phyloP scores from a whole-genome alignment of 164 flowering plant genomes.

The Nymphaea colorata region DNA sequence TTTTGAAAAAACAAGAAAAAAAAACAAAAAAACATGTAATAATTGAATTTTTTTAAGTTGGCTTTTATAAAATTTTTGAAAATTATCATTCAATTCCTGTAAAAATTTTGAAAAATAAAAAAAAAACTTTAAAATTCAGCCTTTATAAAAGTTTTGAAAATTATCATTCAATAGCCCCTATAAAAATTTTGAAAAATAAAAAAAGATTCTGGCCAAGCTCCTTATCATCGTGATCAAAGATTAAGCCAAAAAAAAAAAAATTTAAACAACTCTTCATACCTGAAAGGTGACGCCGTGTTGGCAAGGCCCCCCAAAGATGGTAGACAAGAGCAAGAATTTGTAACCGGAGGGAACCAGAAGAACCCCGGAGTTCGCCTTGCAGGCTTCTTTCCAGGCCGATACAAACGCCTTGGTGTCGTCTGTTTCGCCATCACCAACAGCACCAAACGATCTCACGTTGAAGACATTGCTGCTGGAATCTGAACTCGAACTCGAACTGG shows the following conservation, averaged over 20 bases:
- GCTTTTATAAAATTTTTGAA: too few species aligned
- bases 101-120: not conserved
- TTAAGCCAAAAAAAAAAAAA: not conserved
- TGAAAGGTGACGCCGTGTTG: slow-evolving; percentile 63
- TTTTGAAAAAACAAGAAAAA: too few species aligned
- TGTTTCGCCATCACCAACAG: slow-evolving; percentile 69
- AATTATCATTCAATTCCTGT: not conserved
- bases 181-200: not conserved
- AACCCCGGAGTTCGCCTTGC: slow-evolving; percentile 55
- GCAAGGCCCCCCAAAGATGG: slow-evolving; percentile 82
- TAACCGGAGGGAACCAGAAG: slow-evolving; percentile 42
- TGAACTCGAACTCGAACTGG: not conserved
- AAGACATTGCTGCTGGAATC: slow-evolving; percentile 17
- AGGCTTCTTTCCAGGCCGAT: slow-evolving; percentile 81
- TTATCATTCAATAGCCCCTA: not conserved
- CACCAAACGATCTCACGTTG: slow-evolving; percentile 69
- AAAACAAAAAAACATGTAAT: too few species aligned
- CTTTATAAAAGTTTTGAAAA: not conserved
- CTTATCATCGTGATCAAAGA: not conserved
- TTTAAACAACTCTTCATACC: slow-evolving; percentile 20
- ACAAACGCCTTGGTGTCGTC: slow-evolving; percentile 93
- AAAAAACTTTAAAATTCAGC: not conserved
- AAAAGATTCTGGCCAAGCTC: not conserved
- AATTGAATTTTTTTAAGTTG: too few species aligned
- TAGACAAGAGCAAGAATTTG: slow-evolving; percentile 65